Evolutionary conservation across 139 green algal genomes (phyloP).

Genomic region (Edaphochlamys debaryana): DNA sequence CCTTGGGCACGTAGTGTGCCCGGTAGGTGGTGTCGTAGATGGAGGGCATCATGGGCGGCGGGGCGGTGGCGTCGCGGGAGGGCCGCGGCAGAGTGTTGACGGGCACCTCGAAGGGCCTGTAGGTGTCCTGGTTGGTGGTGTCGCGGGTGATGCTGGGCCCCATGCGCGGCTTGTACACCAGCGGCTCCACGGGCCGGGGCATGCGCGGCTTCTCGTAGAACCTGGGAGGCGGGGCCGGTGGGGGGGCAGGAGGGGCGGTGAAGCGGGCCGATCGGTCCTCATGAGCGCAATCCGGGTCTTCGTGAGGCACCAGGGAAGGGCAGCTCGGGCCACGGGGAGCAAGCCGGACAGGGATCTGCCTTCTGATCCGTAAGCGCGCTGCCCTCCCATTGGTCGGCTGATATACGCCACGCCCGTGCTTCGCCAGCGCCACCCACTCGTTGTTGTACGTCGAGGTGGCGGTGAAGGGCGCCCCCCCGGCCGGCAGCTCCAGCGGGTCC

Average conservation of each 20-base stretch:
- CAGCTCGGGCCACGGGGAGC: too few species aligned
- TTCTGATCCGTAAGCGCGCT: too few species aligned
- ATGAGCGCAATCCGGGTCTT: too few species aligned
- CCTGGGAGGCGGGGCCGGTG: too few species aligned
- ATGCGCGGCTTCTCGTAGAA: slow-evolving; percentile 53
- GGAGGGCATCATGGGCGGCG: slow-evolving; percentile 37
- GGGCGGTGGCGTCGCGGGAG: slow-evolving; percentile 12
- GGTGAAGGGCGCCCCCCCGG: slow-evolving; percentile 42
- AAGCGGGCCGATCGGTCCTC: too few species aligned
- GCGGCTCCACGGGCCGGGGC: slow-evolving; percentile 47
- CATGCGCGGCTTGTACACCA: slow-evolving; percentile 41
- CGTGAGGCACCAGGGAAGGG: too few species aligned
- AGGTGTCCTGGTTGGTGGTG: slow-evolving; percentile 60
- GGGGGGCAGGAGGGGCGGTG: too few species aligned
- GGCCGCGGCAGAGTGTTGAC: neutral
- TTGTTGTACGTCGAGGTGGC: slow-evolving; percentile 43
- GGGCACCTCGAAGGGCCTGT: slow-evolving; percentile 43
- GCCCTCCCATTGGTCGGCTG: too few species aligned
- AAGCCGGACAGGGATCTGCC: too few species aligned
- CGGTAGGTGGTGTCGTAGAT: slow-evolving; percentile 60
- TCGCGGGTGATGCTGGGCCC: slow-evolving; percentile 46
- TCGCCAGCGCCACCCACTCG: too few species aligned
- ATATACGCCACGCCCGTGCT: too few species aligned
- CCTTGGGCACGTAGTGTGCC: slow-evolving; percentile 51
- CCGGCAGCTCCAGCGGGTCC: slow-evolving; percentile 26